Percentiles rank a stretch among this genome's conserved stretches.
phyloP scores from a whole-genome alignment of 192 early-diverging fungal species.

The Lobosporangium transversale region DNA sequence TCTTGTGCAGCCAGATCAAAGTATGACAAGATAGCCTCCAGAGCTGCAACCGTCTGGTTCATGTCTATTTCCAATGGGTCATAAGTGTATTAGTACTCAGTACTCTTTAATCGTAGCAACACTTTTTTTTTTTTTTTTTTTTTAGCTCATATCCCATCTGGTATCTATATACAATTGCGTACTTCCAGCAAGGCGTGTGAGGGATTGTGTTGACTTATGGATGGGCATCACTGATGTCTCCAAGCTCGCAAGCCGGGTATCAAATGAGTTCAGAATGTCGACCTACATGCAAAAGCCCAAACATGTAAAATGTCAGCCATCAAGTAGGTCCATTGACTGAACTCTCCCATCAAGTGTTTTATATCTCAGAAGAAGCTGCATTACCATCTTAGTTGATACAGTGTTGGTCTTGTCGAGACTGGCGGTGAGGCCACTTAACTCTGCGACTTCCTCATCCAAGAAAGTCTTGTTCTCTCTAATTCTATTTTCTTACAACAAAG shows the following conservation, averaged over 20 bases:
- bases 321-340: no score
- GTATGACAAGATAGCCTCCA: conserved; percentile 71
- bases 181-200: conserved; percentile 81
- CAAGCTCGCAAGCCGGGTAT: conserved; percentile 73
- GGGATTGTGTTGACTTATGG: conserved; percentile 75
- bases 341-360: no score
- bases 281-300: conserved; percentile 53
- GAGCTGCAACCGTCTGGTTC: conserved; percentile 65
- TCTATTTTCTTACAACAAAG: background rate
- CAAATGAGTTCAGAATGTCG: conserved; percentile 79
- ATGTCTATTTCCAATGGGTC: conserved; percentile 62
- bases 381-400: conserved; percentile 52
- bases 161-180: no score
- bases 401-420: conserved; percentile 53
- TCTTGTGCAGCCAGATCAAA: conserved; percentile 75
- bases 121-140: no score
- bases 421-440: conserved; percentile 42
- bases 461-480: conserved; percentile 49
- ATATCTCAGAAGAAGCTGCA: no score
- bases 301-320: background rate
- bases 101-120: no score
- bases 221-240: conserved; percentile 85
- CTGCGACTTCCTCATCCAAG: conserved; percentile 54
- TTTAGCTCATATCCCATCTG: no score
- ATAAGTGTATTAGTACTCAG: background rate